Evolutionary conservation across 768 basidiomycete genomes (phyloP).

Genomic region (Suillus variegatus): DNA sequence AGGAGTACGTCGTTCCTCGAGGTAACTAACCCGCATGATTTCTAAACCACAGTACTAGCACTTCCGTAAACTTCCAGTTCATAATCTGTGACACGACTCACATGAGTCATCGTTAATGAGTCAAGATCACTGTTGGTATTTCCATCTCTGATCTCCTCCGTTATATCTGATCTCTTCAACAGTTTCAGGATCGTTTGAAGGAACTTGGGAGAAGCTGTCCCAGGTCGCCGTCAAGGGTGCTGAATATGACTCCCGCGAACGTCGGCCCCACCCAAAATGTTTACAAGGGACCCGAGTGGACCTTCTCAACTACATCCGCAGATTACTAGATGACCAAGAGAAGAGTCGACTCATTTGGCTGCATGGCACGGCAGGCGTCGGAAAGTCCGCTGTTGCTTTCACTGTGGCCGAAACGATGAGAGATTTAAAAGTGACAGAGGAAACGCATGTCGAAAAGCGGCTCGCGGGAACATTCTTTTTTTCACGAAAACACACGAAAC

Average conservation of each 20-base stretch:
- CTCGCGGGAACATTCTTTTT: background rate
- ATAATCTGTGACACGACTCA: background rate
- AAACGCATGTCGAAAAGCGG: background rate
- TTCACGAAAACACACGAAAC: background rate
- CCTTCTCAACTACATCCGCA: background rate
- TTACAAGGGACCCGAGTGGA: background rate
- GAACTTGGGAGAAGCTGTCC: background rate
- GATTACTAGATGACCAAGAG: background rate
- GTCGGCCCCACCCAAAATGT: conserved; percentile 1
- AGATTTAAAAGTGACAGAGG: background rate
- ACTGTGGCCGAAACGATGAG: background rate
- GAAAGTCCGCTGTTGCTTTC: background rate
- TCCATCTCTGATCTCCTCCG: background rate
- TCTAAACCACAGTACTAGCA: background rate
- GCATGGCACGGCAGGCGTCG: background rate
- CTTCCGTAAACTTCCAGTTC: background rate
- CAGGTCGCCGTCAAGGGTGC: conserved; percentile 1
- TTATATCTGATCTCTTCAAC: background rate
- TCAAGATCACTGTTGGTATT: background rate
- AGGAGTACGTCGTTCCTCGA: background rate
- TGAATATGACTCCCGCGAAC: conserved; percentile 1
- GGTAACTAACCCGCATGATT: background rate
- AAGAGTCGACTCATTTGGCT: background rate
- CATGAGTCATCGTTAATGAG: background rate
- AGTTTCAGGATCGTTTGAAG: background rate